phyloP scores from a whole-genome alignment of 2,329 filamentous ascomycete genomes.

The Claviceps pazoutovae region DNA sequence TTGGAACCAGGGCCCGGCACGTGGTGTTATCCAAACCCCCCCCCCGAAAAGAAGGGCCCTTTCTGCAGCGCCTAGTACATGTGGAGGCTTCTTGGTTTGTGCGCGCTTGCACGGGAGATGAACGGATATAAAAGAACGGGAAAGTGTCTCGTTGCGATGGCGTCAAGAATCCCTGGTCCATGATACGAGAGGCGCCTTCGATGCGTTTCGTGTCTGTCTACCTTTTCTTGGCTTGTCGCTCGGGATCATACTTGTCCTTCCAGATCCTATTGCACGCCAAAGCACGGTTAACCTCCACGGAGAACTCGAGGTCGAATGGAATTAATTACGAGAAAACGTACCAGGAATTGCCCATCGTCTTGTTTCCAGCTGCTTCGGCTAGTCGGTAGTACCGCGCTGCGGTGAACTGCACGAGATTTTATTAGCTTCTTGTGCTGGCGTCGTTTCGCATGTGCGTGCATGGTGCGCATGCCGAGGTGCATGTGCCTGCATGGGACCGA shows the following conservation, averaged over 20 bases:
- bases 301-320: conserved; percentile 2
- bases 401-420: conserved; percentile 39
- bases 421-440: conserved; percentile 27
- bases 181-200: no score
- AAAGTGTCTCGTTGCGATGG: no score
- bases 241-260: conserved; percentile 82
- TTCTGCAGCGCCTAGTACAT: no score
- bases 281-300: conserved; percentile 1
- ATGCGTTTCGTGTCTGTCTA: conserved; percentile 3
- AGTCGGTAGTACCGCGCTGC: conserved; percentile 85
- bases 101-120: no score
- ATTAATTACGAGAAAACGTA: conserved; percentile 34
- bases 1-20: no score
- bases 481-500: background rate
- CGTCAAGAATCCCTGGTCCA: no score
- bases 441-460: no score
- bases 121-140: no score
- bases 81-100: no score
- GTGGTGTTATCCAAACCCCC: no score
- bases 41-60: no score
- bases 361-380: conserved; percentile 78
- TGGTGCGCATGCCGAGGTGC: background rate
- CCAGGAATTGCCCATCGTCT: conserved; percentile 90
- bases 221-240: conserved; percentile 27
- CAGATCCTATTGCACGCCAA: conserved; percentile 58